Percentiles rank a stretch among this genome's conserved stretches.
Conservation (phyloP, 768 basidiomycete genomes). For the Boletus patriciae region DNA sequence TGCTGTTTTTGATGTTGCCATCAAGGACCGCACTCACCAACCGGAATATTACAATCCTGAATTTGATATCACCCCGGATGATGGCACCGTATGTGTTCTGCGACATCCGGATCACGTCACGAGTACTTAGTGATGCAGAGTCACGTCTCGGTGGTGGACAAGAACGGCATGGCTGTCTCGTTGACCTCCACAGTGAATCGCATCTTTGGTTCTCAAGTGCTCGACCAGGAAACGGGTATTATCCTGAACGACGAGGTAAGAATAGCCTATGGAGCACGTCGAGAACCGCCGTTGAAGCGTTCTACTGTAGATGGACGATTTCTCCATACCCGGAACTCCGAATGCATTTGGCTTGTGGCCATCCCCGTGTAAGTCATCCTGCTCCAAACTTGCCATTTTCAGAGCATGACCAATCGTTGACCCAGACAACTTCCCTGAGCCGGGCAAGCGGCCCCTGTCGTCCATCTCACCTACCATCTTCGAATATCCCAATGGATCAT, state of each 20-base stretch:
- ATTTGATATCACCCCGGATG: conserved; percentile 78
- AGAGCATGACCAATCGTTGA: not conserved
- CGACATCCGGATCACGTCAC: conserved; percentile 1
- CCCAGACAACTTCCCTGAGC: conserved; percentile 83
- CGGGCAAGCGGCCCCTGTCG: conserved; percentile 87
- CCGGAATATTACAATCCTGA: conserved; percentile 83
- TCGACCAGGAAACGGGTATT: conserved; percentile 85
- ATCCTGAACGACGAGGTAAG: conserved; percentile 83
- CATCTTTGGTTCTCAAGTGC: conserved; percentile 84
- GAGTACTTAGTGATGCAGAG: conserved; percentile 47
- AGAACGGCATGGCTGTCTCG: conserved; percentile 81
- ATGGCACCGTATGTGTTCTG: conserved; percentile 62
- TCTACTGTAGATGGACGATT: conserved; percentile 76
- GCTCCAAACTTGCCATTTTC: not conserved
- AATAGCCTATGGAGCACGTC: not conserved
- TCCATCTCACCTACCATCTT: conserved; percentile 82
- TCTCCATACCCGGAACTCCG: conserved; percentile 79
- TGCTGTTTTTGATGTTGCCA: conserved; percentile 11
- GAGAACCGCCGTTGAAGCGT: not conserved
- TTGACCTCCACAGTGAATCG: conserved; percentile 89
- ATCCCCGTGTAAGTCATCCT: conserved; percentile 61
- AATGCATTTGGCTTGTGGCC: conserved; percentile 84
- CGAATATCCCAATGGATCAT: conserved; percentile 69
- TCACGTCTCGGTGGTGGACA: conserved; percentile 82
- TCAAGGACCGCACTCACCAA: conserved; percentile 75